A percentile compares a stretch with the other conserved stretches of the same genome.
Evolutionary conservation across 225 moss, liverwort and hornwort species (phyloP).

Genomic region (Climacium dendroides): DNA sequence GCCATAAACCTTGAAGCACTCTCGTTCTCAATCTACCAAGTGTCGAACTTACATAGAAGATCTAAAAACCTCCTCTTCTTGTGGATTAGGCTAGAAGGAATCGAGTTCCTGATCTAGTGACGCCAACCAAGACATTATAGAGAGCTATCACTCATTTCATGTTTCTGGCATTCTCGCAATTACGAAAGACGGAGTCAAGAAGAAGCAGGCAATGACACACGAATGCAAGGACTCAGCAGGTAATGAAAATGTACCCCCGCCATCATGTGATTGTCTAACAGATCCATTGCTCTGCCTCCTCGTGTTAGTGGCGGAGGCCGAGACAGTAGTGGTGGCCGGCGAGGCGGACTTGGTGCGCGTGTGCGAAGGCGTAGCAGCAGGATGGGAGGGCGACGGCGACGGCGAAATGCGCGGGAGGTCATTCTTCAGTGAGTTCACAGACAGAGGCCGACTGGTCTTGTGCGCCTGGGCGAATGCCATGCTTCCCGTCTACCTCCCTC

Average conservation of each 20-base stretch:
- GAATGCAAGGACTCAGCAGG: neutral
- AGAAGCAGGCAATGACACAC: neutral
- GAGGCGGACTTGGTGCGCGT: constrained; percentile 85
- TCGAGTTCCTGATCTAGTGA: neutral
- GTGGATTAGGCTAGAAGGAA: neutral
- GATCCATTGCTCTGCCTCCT: constrained; percentile 55
- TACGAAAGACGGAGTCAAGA: neutral
- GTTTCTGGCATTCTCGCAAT: neutral
- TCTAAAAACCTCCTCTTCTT: neutral
- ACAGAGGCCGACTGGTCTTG: constrained; percentile 66
- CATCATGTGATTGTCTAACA: constrained; percentile 52
- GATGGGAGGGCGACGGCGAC: constrained; percentile 34
- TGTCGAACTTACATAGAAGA: neutral
- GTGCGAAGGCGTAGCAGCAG: constrained; percentile 33
- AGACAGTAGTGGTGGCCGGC: constrained; percentile 33
- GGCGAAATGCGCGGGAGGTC: constrained; percentile 18
- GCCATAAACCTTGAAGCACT: neutral
- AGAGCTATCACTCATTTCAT: neutral
- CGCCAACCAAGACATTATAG: neutral
- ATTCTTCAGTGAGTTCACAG: constrained; percentile 38
- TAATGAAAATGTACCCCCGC: constrained; percentile 22
- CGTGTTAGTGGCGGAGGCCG: neutral
- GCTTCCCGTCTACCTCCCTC: constrained; percentile 4
- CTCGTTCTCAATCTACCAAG: neutral
- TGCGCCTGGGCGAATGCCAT: constrained; percentile 97